Evolutionary conservation across 192 early-diverging fungal genomes (phyloP).

Genomic region (Gonapodya prolifera): DNA sequence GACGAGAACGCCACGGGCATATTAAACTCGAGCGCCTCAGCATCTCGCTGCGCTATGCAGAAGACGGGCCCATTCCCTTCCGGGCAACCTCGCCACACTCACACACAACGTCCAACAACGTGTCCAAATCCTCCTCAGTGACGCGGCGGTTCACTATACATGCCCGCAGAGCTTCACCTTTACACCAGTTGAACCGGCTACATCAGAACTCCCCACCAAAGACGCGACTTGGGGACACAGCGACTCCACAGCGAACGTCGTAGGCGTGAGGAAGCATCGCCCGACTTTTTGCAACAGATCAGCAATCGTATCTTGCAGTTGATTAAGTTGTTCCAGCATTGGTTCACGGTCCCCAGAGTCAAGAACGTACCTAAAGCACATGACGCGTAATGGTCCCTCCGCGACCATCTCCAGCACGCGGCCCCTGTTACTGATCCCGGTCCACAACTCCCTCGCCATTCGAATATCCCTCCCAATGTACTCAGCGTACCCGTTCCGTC

Average conservation of each 20-base stretch:
- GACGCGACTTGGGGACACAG: no score
- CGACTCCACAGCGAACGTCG: background rate
- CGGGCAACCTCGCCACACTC: background rate
- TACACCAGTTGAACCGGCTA: no score
- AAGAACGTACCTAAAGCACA: background rate
- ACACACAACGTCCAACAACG: background rate
- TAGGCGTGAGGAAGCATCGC: background rate
- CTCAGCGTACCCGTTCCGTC: background rate
- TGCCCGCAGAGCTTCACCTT: background rate
- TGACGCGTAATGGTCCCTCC: background rate
- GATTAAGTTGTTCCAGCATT: background rate
- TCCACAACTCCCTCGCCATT: no score
- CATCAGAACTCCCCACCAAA: no score
- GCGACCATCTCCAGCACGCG: background rate
- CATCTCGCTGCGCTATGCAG: no score
- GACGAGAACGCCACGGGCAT: no score
- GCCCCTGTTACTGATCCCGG: no score
- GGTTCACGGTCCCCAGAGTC: no score
- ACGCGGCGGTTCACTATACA: background rate
- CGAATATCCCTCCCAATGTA: background rate
- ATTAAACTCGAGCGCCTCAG: no score
- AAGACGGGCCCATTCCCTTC: no score
- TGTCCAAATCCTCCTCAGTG: background rate
- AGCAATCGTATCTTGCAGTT: background rate
- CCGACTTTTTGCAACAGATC: background rate